Evolutionary conservation across 352 stramenopile genomes (phyloP).

Genomic region (Phytophthora vignae): DNA sequence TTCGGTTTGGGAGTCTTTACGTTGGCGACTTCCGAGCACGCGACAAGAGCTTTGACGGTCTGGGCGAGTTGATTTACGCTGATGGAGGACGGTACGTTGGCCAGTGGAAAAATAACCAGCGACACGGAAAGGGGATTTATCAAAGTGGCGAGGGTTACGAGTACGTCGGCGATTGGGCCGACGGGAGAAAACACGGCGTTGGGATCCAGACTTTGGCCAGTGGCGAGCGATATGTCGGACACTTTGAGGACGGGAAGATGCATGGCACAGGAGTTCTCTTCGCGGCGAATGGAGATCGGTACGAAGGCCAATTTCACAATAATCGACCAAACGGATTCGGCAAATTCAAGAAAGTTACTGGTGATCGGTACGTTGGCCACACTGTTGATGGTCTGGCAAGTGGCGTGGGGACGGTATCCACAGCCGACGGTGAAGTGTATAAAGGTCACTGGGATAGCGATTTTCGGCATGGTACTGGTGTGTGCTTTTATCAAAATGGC

Average conservation of each 20-base stretch:
- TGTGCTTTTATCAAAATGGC: slow-evolving; percentile 83
- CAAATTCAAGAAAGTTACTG: slow-evolving; percentile 75
- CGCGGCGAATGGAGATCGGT: slow-evolving; percentile 82
- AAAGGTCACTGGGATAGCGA: slow-evolving; percentile 79
- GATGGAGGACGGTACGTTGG: slow-evolving; percentile 88
- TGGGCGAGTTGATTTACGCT: slow-evolving; percentile 88
- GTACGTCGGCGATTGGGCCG: slow-evolving; percentile 77
- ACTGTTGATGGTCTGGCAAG: slow-evolving; percentile 73
- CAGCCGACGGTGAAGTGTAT: slow-evolving; percentile 91
- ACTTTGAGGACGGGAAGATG: slow-evolving; percentile 82
- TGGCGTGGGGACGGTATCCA: slow-evolving; percentile 81
- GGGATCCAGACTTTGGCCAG: slow-evolving; percentile 80
- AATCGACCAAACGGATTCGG: slow-evolving; percentile 62
- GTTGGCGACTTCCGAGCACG: slow-evolving; percentile 70
- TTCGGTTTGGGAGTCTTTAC: slow-evolving; percentile 76
- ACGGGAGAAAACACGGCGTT: slow-evolving; percentile 82
- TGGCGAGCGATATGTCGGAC: slow-evolving; percentile 88
- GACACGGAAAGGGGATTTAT: slow-evolving; percentile 75
- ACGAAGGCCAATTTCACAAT: slow-evolving; percentile 72
- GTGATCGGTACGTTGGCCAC: slow-evolving; percentile 70
- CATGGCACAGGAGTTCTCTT: slow-evolving; percentile 76
- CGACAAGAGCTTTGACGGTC: slow-evolving; percentile 68
- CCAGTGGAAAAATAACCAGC: slow-evolving; percentile 77
- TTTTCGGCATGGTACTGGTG: slow-evolving; percentile 67
- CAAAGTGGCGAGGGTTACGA: slow-evolving; percentile 61